These are phyloP conservation scores for Citrus sinensis DNA, from an alignment of 345 rosid species.

Conservation along the genomic window DVS_A1.0 CM039162.1:29183501-29184000, in stretches of 20 bases:
- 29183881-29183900: constrained; percentile 3
- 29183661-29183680: constrained; percentile 52
- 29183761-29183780: constrained; percentile 37
- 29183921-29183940: constrained; percentile 18
- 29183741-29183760: constrained; percentile 49
- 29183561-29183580: neutral
- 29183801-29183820: neutral
- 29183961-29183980: constrained; percentile 28
- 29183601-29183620: constrained; percentile 33
- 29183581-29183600: constrained; percentile 61
- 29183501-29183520: neutral
- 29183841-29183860: neutral
- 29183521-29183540: neutral
- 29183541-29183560: neutral
- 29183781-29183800: constrained; percentile 33
- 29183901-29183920: neutral
- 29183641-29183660: constrained; percentile 63
- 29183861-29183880: constrained; percentile 8
- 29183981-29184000: constrained; percentile 23
- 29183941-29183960: constrained; percentile 50
- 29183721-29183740: constrained; percentile 43
- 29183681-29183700: constrained; percentile 55
- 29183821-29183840: neutral
- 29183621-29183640: constrained; percentile 57
- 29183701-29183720: constrained; percentile 48